These are phyloP conservation scores for Colletotrichum spaethianum DNA, from an alignment of 2,329 filamentous ascomycete genomes.

Conservation along the genomic window DNA sequence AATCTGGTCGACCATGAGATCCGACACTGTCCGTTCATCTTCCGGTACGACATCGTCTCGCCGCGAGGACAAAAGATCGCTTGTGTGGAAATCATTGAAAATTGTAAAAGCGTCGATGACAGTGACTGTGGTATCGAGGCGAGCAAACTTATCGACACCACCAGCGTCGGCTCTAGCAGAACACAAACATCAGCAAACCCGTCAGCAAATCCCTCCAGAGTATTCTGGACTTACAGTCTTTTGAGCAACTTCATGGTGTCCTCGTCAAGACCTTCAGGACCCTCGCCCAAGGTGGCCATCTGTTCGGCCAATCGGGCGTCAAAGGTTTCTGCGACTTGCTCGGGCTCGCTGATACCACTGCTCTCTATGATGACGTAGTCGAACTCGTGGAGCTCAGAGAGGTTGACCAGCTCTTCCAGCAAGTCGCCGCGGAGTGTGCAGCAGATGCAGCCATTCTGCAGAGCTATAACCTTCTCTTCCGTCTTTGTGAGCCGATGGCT, in stretches of 20 bases:
- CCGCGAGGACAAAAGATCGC: constrained; percentile 76
- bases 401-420: constrained; percentile 76
- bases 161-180: constrained; percentile 65
- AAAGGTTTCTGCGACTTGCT: constrained; percentile 83
- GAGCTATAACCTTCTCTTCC: constrained; percentile 75
- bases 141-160: constrained; percentile 75
- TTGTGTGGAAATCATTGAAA: constrained; percentile 79
- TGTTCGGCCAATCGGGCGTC: constrained; percentile 68
- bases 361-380: constrained; percentile 83
- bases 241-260: constrained; percentile 54
- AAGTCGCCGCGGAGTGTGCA: constrained; percentile 81
- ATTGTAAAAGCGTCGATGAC: constrained; percentile 82
- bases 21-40: constrained; percentile 81
- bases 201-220: constrained; percentile 24
- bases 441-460: constrained; percentile 84
- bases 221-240: constrained; percentile 50
- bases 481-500: constrained; percentile 69
- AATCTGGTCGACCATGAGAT: constrained; percentile 83
- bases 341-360: constrained; percentile 79
- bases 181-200: not conserved
- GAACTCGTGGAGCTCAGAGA: constrained; percentile 74
- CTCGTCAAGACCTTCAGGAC: constrained; percentile 51
- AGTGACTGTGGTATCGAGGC: constrained; percentile 79
- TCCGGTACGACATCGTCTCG: constrained; percentile 74
- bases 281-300: constrained; percentile 54